phyloP scores from a whole-genome alignment of 139 green algal species.

The Diplosphaera chodatii region DNA sequence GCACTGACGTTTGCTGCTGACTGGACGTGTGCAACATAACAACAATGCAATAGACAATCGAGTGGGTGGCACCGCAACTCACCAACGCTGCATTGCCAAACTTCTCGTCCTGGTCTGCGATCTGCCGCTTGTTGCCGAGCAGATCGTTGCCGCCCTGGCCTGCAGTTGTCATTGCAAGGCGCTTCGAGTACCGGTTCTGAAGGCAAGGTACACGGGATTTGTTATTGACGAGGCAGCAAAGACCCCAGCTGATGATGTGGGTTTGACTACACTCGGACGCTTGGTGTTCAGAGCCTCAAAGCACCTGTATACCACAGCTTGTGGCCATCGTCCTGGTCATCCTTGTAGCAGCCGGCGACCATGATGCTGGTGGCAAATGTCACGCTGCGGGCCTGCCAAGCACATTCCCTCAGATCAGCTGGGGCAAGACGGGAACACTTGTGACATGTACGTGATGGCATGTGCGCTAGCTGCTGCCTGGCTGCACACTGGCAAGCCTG shows the following conservation, averaged over 20 bases:
- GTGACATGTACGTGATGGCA: too few species aligned
- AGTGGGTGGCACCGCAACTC: neutral
- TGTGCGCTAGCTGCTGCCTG: too few species aligned
- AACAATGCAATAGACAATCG: too few species aligned
- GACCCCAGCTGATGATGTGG: too few species aligned
- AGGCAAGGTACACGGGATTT: neutral
- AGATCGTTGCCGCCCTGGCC: constrained; percentile 50
- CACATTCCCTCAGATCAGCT: too few species aligned
- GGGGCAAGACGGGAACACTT: too few species aligned
- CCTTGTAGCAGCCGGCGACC: constrained; percentile 38
- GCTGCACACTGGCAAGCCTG: too few species aligned
- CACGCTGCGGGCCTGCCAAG: neutral
- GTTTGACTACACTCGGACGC: too few species aligned
- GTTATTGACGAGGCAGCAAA: neutral
- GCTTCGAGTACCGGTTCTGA: neutral
- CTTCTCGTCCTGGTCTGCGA: constrained; percentile 33
- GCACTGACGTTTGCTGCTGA: too few species aligned
- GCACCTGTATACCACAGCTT: constrained; percentile 45
- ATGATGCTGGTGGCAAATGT: constrained; percentile 36
- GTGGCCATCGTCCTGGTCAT: constrained; percentile 37
- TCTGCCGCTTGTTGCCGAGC: constrained; percentile 40
- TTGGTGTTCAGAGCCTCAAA: too few species aligned
- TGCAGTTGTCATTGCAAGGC: too few species aligned
- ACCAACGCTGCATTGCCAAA: constrained; percentile 40
- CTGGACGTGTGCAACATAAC: too few species aligned